Evolutionary conservation across 169 alveolate genomes (phyloP), one percentile per base, ranked within the genome.

Genomic region (Cyclospora cayetanensis): DNA sequence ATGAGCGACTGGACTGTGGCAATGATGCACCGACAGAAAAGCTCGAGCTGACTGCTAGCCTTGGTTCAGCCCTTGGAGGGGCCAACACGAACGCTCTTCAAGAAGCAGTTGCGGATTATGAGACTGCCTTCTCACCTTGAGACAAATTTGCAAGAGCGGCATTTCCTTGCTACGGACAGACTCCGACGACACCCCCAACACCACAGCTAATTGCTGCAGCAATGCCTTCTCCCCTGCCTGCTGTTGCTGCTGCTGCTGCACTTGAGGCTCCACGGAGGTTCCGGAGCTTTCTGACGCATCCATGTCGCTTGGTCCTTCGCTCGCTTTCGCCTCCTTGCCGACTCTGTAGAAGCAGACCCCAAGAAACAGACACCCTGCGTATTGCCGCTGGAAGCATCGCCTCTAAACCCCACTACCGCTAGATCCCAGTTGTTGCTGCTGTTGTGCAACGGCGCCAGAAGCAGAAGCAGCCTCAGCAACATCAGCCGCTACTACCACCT

Each of bases 121-220:
- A n/a, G n/a, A n/a, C n/a, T n/a, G n/a, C n/a, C 37, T 2, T 15
- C 55, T 74, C 11, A 74, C 85, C 65, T 74, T 74, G 3, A 74
- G 85, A 42, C 65, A 39, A 42, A 43, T 12, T 22, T 37, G 42
- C 2, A 74, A 63, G 65, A 74, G 85, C 22, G 85, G 42, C 55
- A 74, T 74, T 43, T 74, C 85, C 25, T 3, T 63, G 63, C 85
- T 74, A 63, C 85, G 85, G 39, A 37, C 65, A 20, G 37, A 35
- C 7, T 39, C 85, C 22, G 85, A 39, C n/a, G 85, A 74, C 34
- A 74, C 85, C 22, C 42, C 85, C 11, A 74, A 74, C n/a, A 41
- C 5, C 39, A 63, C 85, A 1, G 85, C 85, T 46, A 50, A 50
- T 72, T 79, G 89, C 72, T 79, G 89, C 52, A 52, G 89, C 89